Conservation (phyloP, 2,329 filamentous ascomycete species). For the Periconia digitata region DNA sequence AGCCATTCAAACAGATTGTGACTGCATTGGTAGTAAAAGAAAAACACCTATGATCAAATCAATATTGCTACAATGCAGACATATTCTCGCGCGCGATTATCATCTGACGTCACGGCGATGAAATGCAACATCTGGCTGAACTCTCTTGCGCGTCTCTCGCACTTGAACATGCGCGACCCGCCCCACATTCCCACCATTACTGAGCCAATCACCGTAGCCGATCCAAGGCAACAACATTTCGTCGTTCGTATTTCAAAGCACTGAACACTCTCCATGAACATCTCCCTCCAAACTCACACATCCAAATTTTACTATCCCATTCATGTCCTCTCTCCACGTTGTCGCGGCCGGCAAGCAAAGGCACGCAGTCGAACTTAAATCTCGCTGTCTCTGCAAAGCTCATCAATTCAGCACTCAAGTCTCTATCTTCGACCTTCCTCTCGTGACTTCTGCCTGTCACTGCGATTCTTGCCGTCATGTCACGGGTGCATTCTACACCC, state of each 20-base stretch:
- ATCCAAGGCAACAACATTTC: background rate
- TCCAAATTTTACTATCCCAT: background rate
- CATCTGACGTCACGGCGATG: too few relatives aligned
- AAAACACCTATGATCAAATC: too few relatives aligned
- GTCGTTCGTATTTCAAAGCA: background rate
- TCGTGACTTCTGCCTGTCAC: conserved; percentile 50
- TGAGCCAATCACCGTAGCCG: conserved; percentile 1
- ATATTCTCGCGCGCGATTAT: too few relatives aligned
- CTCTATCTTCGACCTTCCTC: conserved; percentile 42
- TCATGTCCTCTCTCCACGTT: too few relatives aligned
- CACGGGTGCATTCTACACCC: conserved; percentile 48
- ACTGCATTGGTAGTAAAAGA: too few relatives aligned
- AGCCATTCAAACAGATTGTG: too few relatives aligned
- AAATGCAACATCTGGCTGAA: too few relatives aligned
- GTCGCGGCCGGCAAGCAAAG: conserved; percentile 13
- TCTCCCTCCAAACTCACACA: background rate
- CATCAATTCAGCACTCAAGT: conserved; percentile 46
- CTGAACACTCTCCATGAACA: background rate
- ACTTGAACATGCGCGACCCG: conserved; percentile 1
- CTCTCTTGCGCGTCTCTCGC: conserved; percentile 7
- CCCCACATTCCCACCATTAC: background rate
- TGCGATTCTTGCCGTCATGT: conserved; percentile 54
- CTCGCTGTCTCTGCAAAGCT: conserved; percentile 51
- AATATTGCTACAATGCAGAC: too few relatives aligned
- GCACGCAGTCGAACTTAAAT: conserved; percentile 32